Conservation (phyloP, 257 asterid species). For the Parsonsia alboflavescens region DNA sequence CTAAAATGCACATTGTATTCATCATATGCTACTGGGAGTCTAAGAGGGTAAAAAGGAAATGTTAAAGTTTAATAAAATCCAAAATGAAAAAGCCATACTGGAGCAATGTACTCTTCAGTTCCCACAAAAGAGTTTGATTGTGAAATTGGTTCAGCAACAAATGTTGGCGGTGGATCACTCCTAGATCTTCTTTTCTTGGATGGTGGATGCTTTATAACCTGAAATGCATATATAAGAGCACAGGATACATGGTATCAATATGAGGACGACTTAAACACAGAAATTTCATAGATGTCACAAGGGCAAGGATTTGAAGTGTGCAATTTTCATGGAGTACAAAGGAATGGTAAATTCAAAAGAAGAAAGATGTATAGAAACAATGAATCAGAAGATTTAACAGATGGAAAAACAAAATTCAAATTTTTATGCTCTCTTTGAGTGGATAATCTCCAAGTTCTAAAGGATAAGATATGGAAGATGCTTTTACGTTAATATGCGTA, state of each 20-base stretch:
- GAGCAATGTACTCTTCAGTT: slow-evolving; percentile 97
- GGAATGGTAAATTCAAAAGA: background rate
- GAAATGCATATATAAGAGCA: slow-evolving; percentile 11
- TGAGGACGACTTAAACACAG: background rate
- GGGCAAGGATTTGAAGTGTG: background rate
- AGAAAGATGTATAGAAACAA: background rate
- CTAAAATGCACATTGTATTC: background rate
- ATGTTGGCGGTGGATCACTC: slow-evolving; percentile 72
- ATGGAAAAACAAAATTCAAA: background rate
- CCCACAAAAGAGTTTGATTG: slow-evolving; percentile 97
- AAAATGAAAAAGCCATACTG: slow-evolving; percentile 40
- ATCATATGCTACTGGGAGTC: background rate
- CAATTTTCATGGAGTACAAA: background rate
- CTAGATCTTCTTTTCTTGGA: slow-evolving; percentile 55
- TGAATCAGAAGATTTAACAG: background rate
- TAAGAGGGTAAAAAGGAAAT: background rate
- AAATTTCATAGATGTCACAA: background rate
- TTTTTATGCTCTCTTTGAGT: background rate
- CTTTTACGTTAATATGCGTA: background rate
- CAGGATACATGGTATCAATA: background rate
- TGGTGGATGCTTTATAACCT: slow-evolving; percentile 76
- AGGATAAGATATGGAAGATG: background rate
- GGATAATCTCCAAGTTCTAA: background rate
- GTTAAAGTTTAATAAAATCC: background rate
- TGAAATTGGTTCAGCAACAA: slow-evolving; percentile 82